These are phyloP conservation scores for Arabidopsis suecica DNA, from an alignment of 345 rosid genomes.

Conservation along the genomic window DNA sequence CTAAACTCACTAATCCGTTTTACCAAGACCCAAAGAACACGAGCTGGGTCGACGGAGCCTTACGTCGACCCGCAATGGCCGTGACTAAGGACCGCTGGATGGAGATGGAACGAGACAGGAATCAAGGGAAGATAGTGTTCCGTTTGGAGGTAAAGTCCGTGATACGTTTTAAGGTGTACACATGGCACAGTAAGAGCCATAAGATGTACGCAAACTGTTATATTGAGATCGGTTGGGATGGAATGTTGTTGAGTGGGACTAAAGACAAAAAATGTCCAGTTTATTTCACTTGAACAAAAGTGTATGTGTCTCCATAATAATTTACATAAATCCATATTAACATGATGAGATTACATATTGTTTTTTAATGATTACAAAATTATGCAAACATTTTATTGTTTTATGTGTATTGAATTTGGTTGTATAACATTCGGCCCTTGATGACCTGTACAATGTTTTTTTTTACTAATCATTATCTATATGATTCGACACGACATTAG, in stretches of 20 bases:
- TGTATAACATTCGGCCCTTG: slow-evolving; percentile 14
- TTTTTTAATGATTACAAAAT: not conserved
- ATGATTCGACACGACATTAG: not conserved
- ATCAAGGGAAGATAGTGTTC: slow-evolving; percentile 59
- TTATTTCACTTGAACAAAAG: slow-evolving; percentile 63
- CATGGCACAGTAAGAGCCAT: slow-evolving; percentile 70
- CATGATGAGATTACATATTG: no score
- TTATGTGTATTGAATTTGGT: not conserved
- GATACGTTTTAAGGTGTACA: slow-evolving; percentile 68
- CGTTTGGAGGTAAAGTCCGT: slow-evolving; percentile 64
- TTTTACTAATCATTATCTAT: not conserved
- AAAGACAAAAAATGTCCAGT: slow-evolving; percentile 70
- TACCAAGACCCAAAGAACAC: slow-evolving; percentile 83
- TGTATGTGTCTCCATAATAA: not conserved
- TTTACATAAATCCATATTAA: not conserved
- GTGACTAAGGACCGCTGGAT: slow-evolving; percentile 64
- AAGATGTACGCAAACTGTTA: slow-evolving; percentile 69
- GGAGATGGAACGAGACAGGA: slow-evolving; percentile 65
- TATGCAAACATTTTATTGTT: not conserved
- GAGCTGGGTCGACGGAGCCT: slow-evolving; percentile 46
- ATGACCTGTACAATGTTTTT: not conserved
- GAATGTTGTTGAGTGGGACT: slow-evolving; percentile 54
- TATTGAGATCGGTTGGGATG: slow-evolving; percentile 67
- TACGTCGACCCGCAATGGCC: slow-evolving; percentile 63
- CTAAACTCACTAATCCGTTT: slow-evolving; percentile 47